Conservation (phyloP, 257 asterid genomes). For the Solanum okadae region DNA sequence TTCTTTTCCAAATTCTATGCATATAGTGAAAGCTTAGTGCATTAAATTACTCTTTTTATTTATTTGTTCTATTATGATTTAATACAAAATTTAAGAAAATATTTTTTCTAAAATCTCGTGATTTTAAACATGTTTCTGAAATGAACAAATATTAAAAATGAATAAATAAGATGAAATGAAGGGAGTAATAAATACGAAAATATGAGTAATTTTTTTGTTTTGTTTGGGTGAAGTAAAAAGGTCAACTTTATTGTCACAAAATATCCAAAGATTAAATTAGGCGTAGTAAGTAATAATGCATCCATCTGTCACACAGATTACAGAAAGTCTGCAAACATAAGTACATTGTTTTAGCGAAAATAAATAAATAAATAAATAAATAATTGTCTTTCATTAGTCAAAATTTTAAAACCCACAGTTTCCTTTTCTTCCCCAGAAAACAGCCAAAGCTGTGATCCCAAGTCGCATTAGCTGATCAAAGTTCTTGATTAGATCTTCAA, state of each 20-base stretch:
- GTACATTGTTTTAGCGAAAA: neutral
- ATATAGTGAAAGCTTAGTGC: too few species aligned
- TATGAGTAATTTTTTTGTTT: neutral
- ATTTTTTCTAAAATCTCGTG: fast-evolving
- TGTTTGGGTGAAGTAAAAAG: neutral
- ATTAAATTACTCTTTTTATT: too few species aligned
- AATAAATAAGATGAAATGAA: too few species aligned
- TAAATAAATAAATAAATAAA: neutral
- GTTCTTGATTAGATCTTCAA: neutral
- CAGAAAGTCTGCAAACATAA: neutral
- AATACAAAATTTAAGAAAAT: too few species aligned
- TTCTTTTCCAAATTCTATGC: too few species aligned
- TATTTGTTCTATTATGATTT: too few species aligned
- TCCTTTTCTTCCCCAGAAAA: neutral
- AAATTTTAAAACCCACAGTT: neutral
- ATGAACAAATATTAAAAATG: neutral
- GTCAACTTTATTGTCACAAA: neutral
- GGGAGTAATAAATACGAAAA: too few species aligned
- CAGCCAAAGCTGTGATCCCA: neutral
- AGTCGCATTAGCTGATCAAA: neutral
- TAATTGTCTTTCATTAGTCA: neutral
- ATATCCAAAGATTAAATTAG: neutral
- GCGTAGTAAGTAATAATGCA: neutral
- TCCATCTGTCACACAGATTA: neutral
- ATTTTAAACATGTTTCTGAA: neutral